Conservation (phyloP, 345 rosid species). For the Euphorbia peplus region DNA sequence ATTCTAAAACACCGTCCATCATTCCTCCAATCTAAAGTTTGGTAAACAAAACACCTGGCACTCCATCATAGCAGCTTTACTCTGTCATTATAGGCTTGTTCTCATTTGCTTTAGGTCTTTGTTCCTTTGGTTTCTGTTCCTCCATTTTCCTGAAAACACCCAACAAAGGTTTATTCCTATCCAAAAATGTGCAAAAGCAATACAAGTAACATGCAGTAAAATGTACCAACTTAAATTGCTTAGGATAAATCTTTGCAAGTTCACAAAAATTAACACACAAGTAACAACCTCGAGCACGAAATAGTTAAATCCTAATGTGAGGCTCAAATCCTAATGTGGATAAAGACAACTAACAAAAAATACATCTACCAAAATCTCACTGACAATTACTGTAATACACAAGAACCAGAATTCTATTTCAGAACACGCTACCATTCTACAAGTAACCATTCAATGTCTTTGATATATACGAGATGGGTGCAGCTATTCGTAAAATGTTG, state of each 20-base stretch:
- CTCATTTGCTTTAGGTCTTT: conserved; percentile 83
- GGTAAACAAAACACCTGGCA: conserved; percentile 16
- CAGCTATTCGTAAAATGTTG: too few species aligned
- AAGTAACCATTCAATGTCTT: too few species aligned
- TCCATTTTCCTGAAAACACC: conserved; percentile 65
- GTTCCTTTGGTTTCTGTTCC: conserved; percentile 96
- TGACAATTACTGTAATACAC: neutral
- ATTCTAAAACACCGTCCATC: conserved; percentile 9
- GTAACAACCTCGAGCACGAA: neutral
- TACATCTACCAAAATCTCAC: neutral
- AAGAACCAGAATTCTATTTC: too few species aligned
- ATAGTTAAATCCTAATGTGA: neutral
- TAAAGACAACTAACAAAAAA: too few species aligned
- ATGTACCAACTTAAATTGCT: neutral
- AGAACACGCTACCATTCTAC: too few species aligned
- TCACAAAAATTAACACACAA: neutral
- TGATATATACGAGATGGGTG: neutral
- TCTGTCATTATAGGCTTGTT: conserved; percentile 97
- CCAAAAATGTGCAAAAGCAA: neutral
- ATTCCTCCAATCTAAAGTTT: conserved; percentile 13
- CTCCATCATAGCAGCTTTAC: conserved; percentile 74
- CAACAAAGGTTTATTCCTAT: neutral
- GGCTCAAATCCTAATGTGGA: neutral
- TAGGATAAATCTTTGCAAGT: neutral
- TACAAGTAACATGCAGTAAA: neutral